These are phyloP conservation scores for Eucalyptus cloeziana DNA, from an alignment of 345 rosid species.

Conservation along the genomic window DNA sequence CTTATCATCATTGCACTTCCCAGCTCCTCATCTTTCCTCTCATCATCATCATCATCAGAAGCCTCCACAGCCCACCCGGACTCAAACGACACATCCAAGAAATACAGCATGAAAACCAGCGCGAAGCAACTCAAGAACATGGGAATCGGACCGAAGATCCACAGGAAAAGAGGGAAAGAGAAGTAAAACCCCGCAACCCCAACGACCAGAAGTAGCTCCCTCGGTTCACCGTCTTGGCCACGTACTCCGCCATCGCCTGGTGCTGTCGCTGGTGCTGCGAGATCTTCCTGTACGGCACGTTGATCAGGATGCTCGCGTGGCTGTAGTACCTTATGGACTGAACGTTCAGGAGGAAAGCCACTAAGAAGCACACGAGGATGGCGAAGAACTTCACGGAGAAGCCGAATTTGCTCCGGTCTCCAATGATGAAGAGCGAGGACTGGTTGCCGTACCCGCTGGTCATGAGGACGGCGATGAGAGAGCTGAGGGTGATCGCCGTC, in stretches of 20 bases:
- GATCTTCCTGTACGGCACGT: slow-evolving; percentile 51
- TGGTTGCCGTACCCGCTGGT: slow-evolving; percentile 46
- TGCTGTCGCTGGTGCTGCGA: slow-evolving; percentile 8
- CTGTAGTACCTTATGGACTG: slow-evolving; percentile 89
- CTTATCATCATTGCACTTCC: not conserved
- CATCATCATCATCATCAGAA: not conserved
- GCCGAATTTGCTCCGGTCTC: slow-evolving; percentile 36
- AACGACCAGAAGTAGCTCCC: slow-evolving; percentile 92
- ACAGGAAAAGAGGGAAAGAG: slow-evolving; percentile 81
- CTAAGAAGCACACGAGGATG: slow-evolving; percentile 72
- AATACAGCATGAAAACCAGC: slow-evolving; percentile 58
- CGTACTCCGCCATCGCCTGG: slow-evolving; percentile 55
- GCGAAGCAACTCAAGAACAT: slow-evolving; percentile 71
- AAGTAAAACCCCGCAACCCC: slow-evolving; percentile 76
- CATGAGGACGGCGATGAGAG: slow-evolving; percentile 70
- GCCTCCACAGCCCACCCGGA: not conserved
- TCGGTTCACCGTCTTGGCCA: slow-evolving; percentile 67
- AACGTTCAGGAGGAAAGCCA: slow-evolving; percentile 84
- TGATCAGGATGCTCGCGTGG: slow-evolving; percentile 70
- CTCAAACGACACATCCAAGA: slow-evolving; percentile 34
- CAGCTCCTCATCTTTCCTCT: slow-evolving; percentile 6
- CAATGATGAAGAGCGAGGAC: slow-evolving; percentile 39
- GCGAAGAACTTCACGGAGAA: slow-evolving; percentile 81
- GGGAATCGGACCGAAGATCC: slow-evolving; percentile 94
- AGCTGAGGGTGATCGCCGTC: slow-evolving; percentile 81